Evolutionary conservation across 495 filamentous ascomycete genomes (phyloP).

Genomic region (Trichoderma asperelloides): DNA sequence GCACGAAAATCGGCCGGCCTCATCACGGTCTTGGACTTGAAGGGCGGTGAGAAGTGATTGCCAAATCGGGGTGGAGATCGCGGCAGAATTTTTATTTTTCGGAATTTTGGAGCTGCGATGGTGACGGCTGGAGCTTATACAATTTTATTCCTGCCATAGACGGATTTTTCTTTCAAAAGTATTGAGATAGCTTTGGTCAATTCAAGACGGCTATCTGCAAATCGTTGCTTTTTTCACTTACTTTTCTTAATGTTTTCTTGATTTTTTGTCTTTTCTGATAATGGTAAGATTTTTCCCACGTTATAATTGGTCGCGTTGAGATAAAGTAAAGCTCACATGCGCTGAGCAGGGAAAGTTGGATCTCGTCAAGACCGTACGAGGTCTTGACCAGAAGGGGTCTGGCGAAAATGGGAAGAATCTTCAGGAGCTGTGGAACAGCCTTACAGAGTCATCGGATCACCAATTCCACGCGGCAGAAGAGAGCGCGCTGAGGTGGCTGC

Average conservation of each 20-base stretch:
- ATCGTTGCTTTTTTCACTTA: not conserved
- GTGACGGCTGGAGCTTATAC: not conserved
- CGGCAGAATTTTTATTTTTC: slow-evolving; percentile 11
- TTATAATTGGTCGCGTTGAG: not conserved
- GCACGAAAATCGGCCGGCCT: slow-evolving; percentile 5
- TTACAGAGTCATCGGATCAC: slow-evolving; percentile 22
- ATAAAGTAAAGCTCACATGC: not conserved
- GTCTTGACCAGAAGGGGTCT: slow-evolving; percentile 31
- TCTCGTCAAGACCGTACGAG: slow-evolving; percentile 13
- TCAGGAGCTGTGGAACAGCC: slow-evolving; percentile 26
- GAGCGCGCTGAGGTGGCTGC: slow-evolving; percentile 38
- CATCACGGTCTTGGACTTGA: not conserved
- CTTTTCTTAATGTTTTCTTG: not conserved
- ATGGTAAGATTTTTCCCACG: slow-evolving; percentile 1
- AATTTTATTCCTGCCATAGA: not conserved
- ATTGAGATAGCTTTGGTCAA: not conserved
- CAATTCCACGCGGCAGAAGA: slow-evolving; percentile 37
- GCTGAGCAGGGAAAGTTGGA: not conserved
- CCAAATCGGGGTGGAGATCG: not conserved
- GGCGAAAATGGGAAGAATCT: slow-evolving; percentile 31
- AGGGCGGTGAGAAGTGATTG: slow-evolving; percentile 9
- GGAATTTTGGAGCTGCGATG: slow-evolving; percentile 9
- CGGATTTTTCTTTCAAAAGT: not conserved
- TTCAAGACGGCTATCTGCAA: not conserved
- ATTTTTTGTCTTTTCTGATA: not conserved